Conservation (phyloP, 768 basidiomycete genomes). For the Boletus barrowsii region DNA sequence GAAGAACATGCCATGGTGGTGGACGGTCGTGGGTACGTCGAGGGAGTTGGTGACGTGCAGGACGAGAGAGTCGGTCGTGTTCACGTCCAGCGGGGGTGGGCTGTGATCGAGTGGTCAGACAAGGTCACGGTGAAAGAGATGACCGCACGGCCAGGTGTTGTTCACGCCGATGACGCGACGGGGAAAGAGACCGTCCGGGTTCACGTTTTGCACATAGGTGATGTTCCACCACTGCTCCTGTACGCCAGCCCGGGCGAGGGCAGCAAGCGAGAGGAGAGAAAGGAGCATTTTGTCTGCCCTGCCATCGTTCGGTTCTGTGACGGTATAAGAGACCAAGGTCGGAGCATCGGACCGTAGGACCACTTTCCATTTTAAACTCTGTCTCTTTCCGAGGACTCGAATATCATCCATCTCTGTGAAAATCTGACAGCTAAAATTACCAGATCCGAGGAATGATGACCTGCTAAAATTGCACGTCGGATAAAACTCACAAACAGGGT, state of each 20-base stretch:
- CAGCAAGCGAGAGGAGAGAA: background rate
- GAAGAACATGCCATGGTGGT: conserved; percentile 96
- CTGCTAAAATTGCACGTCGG: no score
- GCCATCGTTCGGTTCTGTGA: no score
- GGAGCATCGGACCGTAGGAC: background rate
- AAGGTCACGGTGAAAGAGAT: fast-evolving
- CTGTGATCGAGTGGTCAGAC: conserved; percentile 35
- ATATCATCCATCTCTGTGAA: no score
- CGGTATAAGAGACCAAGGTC: no score
- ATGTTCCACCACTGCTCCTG: conserved; percentile 89
- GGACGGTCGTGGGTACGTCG: conserved; percentile 65
- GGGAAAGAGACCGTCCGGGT: conserved; percentile 78
- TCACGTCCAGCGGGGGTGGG: conserved; percentile 77
- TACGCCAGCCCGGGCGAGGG: conserved; percentile 47
- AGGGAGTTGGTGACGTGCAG: conserved; percentile 78
- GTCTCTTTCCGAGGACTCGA: no score
- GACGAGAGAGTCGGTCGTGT: conserved; percentile 65
- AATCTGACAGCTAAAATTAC: no score
- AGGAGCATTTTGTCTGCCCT: background rate
- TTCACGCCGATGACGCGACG: conserved; percentile 87
- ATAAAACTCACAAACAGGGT: background rate
- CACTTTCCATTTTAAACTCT: no score
- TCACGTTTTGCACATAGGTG: conserved; percentile 74
- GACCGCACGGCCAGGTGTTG: conserved; percentile 84
- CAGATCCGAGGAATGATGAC: no score